Conservation (phyloP, 345 rosid species). For the Gossypium australe region DNA sequence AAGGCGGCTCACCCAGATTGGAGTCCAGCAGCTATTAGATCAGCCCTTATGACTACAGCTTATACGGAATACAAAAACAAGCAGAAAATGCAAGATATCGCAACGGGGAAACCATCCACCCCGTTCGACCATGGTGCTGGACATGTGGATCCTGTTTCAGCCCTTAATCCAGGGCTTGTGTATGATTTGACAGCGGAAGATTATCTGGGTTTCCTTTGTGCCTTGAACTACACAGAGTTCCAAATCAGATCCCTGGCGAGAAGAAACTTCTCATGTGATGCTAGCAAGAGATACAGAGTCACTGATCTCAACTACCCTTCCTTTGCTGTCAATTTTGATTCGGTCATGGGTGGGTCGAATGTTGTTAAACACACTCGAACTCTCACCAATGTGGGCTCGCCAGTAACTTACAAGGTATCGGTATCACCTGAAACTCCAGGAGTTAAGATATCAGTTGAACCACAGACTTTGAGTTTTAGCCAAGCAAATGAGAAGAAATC, state of each 20-base stretch:
- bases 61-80: constrained; percentile 53
- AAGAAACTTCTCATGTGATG: constrained; percentile 47
- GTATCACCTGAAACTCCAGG: constrained; percentile 30
- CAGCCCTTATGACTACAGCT: constrained; percentile 93
- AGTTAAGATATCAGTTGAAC: constrained; percentile 61
- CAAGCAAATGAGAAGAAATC: constrained; percentile 58
- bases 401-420: constrained; percentile 51
- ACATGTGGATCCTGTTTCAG: constrained; percentile 69
- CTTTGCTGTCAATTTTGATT: constrained; percentile 49
- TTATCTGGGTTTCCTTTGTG: constrained; percentile 71
- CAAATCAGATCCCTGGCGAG: constrained; percentile 42
- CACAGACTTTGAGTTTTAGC: constrained; percentile 48
- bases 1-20: constrained; percentile 69
- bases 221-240: constrained; percentile 48
- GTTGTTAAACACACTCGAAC: constrained; percentile 56
- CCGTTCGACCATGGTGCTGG: constrained; percentile 88
- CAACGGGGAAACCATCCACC: constrained; percentile 53
- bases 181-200: constrained; percentile 66
- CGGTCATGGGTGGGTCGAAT: constrained; percentile 9
- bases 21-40: constrained; percentile 83
- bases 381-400: constrained; percentile 64
- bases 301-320: constrained; percentile 75
- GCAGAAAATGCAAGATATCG: constrained; percentile 49
- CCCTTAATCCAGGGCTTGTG: constrained; percentile 68
- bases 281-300: constrained; percentile 37